Evolutionary conservation across 2,329 filamentous ascomycete species (phyloP).

Genomic region (Fusarium incarnatum): DNA sequence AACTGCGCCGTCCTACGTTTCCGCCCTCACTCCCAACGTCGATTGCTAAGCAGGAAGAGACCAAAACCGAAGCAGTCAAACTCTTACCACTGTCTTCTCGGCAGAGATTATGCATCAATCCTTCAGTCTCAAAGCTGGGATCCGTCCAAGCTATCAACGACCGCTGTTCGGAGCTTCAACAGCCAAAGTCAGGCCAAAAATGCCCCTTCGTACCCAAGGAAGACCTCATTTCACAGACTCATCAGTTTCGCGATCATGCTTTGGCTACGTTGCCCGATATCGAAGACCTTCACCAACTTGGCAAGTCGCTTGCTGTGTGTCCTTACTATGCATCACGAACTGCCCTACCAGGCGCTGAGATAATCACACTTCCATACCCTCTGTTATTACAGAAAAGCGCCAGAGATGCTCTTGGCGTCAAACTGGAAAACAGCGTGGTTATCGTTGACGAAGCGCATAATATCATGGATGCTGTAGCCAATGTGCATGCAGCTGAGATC

Average conservation of each 20-base stretch:
- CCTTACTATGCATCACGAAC: conserved; percentile 96
- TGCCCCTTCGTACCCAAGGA: conserved; percentile 85
- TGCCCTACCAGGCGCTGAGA: conserved; percentile 85
- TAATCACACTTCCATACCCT: conserved; percentile 93
- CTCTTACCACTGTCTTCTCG: conserved; percentile 86
- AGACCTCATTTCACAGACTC: conserved; percentile 76
- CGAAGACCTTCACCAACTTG: conserved; percentile 85
- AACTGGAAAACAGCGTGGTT: conserved; percentile 87
- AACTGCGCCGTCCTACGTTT: conserved; percentile 81
- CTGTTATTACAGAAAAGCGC: conserved; percentile 88
- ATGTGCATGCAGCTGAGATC: conserved; percentile 85
- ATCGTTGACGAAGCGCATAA: conserved; percentile 98
- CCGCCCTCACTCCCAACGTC: conserved; percentile 74
- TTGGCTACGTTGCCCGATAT: conserved; percentile 91
- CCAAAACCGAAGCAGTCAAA: conserved; percentile 67
- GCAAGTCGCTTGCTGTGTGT: conserved; percentile 83
- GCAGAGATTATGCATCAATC: conserved; percentile 91
- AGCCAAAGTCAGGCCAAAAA: conserved; percentile 68
- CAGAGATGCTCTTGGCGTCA: conserved; percentile 87
- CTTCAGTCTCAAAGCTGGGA: conserved; percentile 77
- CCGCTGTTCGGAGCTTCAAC: conserved; percentile 88
- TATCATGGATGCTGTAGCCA: conserved; percentile 92
- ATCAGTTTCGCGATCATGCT: conserved; percentile 86
- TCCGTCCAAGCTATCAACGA: conserved; percentile 90
- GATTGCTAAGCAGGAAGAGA: conserved; percentile 46